Base-by-base conservation (phyloP, 768 basidiomycete species). In the Phaeolepiota aurea region DNA sequence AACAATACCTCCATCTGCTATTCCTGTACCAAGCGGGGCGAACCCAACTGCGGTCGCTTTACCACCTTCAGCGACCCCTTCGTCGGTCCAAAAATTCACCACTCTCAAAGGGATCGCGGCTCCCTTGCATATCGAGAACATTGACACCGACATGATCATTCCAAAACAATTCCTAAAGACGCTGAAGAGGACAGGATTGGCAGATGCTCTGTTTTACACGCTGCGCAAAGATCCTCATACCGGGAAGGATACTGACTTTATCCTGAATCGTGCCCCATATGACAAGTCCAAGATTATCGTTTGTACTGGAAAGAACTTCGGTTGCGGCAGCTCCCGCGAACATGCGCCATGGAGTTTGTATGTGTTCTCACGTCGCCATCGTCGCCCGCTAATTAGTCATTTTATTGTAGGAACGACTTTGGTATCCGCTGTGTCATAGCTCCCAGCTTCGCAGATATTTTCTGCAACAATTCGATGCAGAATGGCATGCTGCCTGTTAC, bases 131-230 rank as follows among this genome's bases (percentile, higher is more conserved):
- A 82, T 84, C 33, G 77, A 82, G 45, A 89, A 90, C 50, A 80
- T 92, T 47, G 90, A 94, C 62, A 94, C 90, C 34, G 90, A 94
- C 53, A 86, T 84, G 77, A 89, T 94, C 58, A 91, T 93, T 54
- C 90, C 90, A 2, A 91, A 92, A 53, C 89, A 91, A 53, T 93
- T 92, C 68, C 64, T 93, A 59, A 93, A 92, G 63, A 93, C 90
- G 0, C 64, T 94, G 52, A 88, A 91, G 60, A 76, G 90, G 41
- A 91, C 90, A 31, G 90, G 90, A 33, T 72, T 94, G 34, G 85
- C 87, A 5, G 66, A 82, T 41, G 88, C 85, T 14, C 64, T 91
- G 38, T 94, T 94, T 71, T 83, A 72, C 56, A 74, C 83, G n/a
- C 65, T 87, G 30, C 77, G 90, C 36, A 82, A 80, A 54, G 77